phyloP scores from a whole-genome alignment of 1,284 basidiomycete genomes.

The Bjerkandera adusta region DNA sequence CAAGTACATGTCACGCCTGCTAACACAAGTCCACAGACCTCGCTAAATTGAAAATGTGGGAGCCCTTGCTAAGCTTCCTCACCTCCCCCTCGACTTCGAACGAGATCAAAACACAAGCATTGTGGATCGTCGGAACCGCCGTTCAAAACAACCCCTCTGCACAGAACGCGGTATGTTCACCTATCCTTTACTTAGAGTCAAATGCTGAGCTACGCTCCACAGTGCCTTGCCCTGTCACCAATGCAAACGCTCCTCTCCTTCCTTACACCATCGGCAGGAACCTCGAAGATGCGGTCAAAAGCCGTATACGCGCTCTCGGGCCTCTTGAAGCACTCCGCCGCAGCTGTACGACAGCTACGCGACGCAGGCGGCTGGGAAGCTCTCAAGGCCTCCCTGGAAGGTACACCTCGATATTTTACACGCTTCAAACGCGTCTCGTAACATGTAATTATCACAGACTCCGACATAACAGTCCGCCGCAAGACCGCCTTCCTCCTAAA shows the following conservation, averaged over 20 bases:
- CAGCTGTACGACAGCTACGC: slow-evolving; percentile 62
- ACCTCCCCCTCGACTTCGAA: slow-evolving; percentile 52
- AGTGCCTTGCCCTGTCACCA: slow-evolving; percentile 78
- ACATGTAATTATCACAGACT: slow-evolving; percentile 56
- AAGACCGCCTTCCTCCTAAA: slow-evolving; percentile 87
- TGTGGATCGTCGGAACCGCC: slow-evolving; percentile 95
- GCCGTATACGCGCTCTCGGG: slow-evolving; percentile 88
- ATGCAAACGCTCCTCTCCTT: slow-evolving; percentile 66
- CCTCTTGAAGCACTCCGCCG: slow-evolving; percentile 78
- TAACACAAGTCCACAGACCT: slow-evolving; percentile 55
- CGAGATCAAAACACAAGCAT: slow-evolving; percentile 67
- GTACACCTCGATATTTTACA: slow-evolving; percentile 32
- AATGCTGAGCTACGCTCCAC: background rate
- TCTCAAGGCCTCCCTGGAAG: slow-evolving; percentile 61
- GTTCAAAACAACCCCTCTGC: slow-evolving; percentile 94
- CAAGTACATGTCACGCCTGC: slow-evolving; percentile 3
- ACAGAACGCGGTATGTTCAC: slow-evolving; percentile 71
- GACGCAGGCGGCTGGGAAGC: slow-evolving; percentile 67
- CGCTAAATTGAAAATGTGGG: slow-evolving; percentile 84
- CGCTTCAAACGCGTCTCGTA: background rate
- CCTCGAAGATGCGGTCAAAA: slow-evolving; percentile 67
- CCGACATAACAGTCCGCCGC: slow-evolving; percentile 74
- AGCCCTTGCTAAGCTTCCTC: slow-evolving; percentile 71
- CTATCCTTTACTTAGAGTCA: slow-evolving; percentile 2
- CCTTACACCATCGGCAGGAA: slow-evolving; percentile 50